Conservation (phyloP, 495 filamentous ascomycete species). For the Penicillium maclennaniae region DNA sequence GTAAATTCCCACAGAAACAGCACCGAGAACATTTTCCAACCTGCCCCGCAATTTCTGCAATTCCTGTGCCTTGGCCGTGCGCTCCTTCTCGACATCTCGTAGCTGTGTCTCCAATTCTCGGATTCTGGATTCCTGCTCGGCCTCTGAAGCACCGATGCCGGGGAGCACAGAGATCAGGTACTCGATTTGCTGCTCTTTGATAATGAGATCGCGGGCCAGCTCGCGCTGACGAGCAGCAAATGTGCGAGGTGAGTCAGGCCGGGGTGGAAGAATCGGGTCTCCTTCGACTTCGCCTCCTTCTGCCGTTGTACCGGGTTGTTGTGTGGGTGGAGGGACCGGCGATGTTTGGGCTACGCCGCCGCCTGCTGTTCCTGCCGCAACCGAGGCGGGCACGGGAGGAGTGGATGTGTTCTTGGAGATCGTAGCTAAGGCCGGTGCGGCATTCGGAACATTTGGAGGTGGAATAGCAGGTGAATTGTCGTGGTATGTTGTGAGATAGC, state of each 20-base stretch:
- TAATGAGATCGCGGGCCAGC: conserved; percentile 78
- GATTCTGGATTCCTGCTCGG: conserved; percentile 73
- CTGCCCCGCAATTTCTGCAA: conserved; percentile 61
- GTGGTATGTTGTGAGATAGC: conserved; percentile 80
- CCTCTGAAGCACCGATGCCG: conserved; percentile 79
- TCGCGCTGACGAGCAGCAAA: conserved; percentile 73
- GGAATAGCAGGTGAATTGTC: conserved; percentile 63
- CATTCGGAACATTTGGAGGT: conserved; percentile 53
- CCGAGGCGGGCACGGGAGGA: conserved; percentile 39
- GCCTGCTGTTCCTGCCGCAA: conserved; percentile 27
- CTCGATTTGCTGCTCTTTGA: conserved; percentile 95
- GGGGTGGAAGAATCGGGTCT: conserved; percentile 35
- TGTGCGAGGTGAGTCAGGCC: conserved; percentile 57
- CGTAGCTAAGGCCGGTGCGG: conserved; percentile 42
- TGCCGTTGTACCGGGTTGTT: conserved; percentile 18
- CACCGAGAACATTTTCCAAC: conserved; percentile 59
- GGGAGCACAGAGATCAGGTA: conserved; percentile 77
- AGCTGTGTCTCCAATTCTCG: conserved; percentile 72
- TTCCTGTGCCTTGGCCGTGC: conserved; percentile 66
- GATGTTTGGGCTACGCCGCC: conserved; percentile 24
- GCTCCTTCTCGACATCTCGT: conserved; percentile 66
- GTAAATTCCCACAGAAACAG: conserved; percentile 39
- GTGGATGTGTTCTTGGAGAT: conserved; percentile 41
- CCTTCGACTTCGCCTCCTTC: conserved; percentile 8
- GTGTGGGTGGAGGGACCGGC: conserved; percentile 23